Evolutionary conservation across 176 grass and related monocot genomes (phyloP), one percentile per base, ranked within the genome.

Genomic region (Paspalum notatum): DNA sequence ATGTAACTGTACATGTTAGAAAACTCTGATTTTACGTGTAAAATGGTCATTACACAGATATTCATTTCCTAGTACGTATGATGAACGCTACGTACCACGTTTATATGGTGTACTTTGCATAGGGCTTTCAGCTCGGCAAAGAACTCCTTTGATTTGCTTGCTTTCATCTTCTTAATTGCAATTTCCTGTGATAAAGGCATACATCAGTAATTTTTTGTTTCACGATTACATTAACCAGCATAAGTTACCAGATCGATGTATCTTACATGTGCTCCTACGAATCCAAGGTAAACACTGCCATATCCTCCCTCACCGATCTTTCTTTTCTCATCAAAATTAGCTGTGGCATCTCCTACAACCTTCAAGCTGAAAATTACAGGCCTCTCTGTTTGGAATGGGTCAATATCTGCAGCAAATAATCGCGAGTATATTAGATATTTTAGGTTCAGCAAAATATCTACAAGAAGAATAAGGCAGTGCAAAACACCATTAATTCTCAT

Each of bases 281-380:
- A 83, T 59, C 92, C 86, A 13, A 91, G 80, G 77, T 89, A 94
- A 24, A 94, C 92, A 74, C 84, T 91, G 16, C 83, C 88, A 47
- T 89, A 91, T 80, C 89, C 92, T 78, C 92, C 92, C 83, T 94
- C 89, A 9, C 92, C 86, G 16, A 94, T 91, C 83, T 94, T 94
- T 76, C 86, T 88, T 40, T 76, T 91, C 67, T 82, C 86, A 49
- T 88, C 76, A 7, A 89, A 94, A 52, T 66, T 84, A 71, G 71
- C 80, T 60, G 88, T 89, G 49, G 88, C 83, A 70, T 86, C 82
- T 60, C 61, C 83, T 53, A 94, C 14, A 44, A 25, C 39, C 54
- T 86, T 85, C 83, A 94, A 72, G 37, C 66, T 88, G 65, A 94
- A 94, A 79, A 84, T 85, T 11, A 91, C 75, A 62, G 91, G 88